These are phyloP conservation scores for Casaregolazyma suthepensis DNA, from an alignment of 1,139 yeast genomes.

Conservation along the genomic window DNA sequence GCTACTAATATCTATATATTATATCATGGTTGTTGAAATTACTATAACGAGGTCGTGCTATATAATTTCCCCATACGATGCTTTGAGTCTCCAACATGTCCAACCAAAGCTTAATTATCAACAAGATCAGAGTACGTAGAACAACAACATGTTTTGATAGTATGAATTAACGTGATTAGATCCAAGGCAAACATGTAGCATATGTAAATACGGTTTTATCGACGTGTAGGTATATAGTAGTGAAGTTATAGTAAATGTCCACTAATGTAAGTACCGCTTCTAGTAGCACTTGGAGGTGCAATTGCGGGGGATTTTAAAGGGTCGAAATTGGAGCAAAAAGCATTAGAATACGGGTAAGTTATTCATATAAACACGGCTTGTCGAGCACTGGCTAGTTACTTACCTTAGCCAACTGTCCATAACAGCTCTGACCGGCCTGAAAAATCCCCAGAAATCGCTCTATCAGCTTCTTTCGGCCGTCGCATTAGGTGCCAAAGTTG, in stretches of 20 bases:
- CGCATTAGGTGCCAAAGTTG: background rate
- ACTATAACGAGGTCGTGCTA: no score
- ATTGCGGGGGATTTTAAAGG: background rate
- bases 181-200: background rate
- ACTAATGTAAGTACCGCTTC: background rate
- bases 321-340: background rate
- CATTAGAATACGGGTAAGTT: background rate
- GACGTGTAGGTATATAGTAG: background rate
- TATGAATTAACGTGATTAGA: background rate
- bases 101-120: background rate
- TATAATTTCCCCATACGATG: background rate
- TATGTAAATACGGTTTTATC: background rate
- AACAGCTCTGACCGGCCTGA: conserved; percentile 4
- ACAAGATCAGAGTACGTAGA: background rate
- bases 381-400: background rate
- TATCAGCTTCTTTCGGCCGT: conserved; percentile 4
- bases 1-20: background rate
- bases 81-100: background rate
- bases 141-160: background rate
- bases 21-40: background rate
- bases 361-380: background rate
- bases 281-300: background rate
- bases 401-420: conserved; percentile 4
- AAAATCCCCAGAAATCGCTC: conserved; percentile 2
- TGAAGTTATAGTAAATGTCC: background rate